Base-by-base conservation (phyloP, 371 early-diverging fungal genomes). In the Astathelohania contejeani region DNA sequence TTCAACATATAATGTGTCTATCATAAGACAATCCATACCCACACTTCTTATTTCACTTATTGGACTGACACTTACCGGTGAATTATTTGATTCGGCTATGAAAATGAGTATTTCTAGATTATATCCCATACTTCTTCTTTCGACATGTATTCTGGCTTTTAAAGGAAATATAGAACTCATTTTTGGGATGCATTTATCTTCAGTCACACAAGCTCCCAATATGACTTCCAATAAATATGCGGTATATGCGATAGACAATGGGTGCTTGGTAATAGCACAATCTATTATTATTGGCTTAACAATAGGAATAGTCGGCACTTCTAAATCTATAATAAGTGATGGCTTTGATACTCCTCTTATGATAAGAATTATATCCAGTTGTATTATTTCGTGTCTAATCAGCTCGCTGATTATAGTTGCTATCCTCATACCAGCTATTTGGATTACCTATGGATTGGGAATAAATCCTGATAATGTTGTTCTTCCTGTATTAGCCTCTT, bases 121-220 rank as follows among this genome's bases (percentile, higher is more conserved):
- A 18, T 65, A 63, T 51, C 75, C 72, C 12, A 38, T 72, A 14
- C 22, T 75, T 26, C 53, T 75, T n/a, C 29, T 61, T 39, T 45
- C 65, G n/a, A 72, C 50, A 44, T 75, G 72, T 51, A 67, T 75
- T 25, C 46, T 72, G 43, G 59, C 56, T 51, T 75, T 75, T 53
- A 75, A 72, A 53, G 72, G 72, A 26, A 75, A 72, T 53, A 61
- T 66, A 22, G 75, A 75, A 50, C 44, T 72, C 4, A 60, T 64
- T 19, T 70, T 65, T 58, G 68, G 72, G 2, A 49, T 70, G 55
- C 51, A 70, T 43, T 25, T 70, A 18, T 58, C 67, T 0, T 52
- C 62, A 4, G 12, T 61, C 29, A 54, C 54, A 22, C 47, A 61
- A 7, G 45, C 40, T 6, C 14, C 20, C 3, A n/a, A 14, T 6